Evolutionary conservation across 2,329 filamentous ascomycete species (phyloP), one percentile per base, ranked within the genome.

Genomic region (Penicillium sp.): DNA sequence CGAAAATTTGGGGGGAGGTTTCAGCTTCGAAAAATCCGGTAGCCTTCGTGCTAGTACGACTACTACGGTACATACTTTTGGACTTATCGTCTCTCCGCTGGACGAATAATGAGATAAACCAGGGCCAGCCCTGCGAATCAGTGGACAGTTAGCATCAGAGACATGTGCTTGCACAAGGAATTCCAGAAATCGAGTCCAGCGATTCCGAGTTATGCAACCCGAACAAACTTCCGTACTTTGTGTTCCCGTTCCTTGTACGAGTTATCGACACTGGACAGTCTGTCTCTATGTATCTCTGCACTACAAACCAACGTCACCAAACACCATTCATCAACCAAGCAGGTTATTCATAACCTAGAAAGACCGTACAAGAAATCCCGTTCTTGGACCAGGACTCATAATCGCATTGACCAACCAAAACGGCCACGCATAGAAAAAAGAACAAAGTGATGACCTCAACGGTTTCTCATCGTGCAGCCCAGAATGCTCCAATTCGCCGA

Each of bases 401-500:
- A 55, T 13, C 10, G 15, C 28, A 40, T 19, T 50, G 50, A 59
- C 60, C 56, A 62, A 62, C 56, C 26, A 24, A 17, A 50, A 35
- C 28, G 24, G 0, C 40, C 40, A 19, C 40, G 19, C 40, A 44
- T 44, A 19, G 19, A 44, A 5, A 24, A 44, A 22, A 22, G 22
- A 10, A 7, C 37, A n/a, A 22, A 45, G 56, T 62, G 28, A 38
- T 51, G 37, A 59, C 49, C 37, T 53, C 60, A 56, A 63, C 45
- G 45, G 58, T 57, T 57, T 57, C 30, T 63, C 38, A 58, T 49
- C 19, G 42, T 38, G 19, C 37, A n/a, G 22, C 7, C 50, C 26
- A 42, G 44, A 40, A 30, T 15, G 13, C 37, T 55, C 51, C 56
- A 61, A 66, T 57, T 57, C 64, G 62, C 67, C 67, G 67, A 68